Base-by-base conservation (phyloP, 768 basidiomycete species). In the Pholiota molesta region DNA sequence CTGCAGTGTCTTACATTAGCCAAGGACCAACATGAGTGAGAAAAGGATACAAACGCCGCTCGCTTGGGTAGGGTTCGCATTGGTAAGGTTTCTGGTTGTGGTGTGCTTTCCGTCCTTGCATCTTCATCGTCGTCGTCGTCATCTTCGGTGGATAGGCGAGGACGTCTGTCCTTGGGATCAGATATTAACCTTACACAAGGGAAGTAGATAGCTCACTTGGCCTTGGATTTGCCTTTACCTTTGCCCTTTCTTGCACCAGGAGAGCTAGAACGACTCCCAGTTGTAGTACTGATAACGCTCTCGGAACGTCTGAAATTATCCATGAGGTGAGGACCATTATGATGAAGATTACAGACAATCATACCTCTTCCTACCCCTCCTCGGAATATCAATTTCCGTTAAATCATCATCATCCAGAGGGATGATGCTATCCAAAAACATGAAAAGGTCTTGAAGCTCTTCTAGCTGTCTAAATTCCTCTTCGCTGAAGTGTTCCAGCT, bases 401-500 rank as follows among this genome's bases (percentile, higher is more conserved):
- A 79, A 75, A 42, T 88, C 87, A 8, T 82, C 84, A 6, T 87
- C 88, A n/a, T 86, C 87, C 44, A 86, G 73, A 1, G 90, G 87
- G 44, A 90, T 80, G 45, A 93, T 83, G 10, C 86, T 84, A 64
- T 93, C 91, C 71, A 92, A 67, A 70, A 90, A 90, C 51, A 83
- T 79, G 69, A 93, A 93, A 28, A 91, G 68, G 0, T 84, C 81
- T 42, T 85, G 81, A 28, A 91, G 80, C 29, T 84, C 77, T 56
- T 87, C 83, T 3, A 92, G 77, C 58, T 88, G 79, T 61, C 88
- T 77, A 61, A 85, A 87, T 45, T 92, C 89, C 40, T 84, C 88
- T 68, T 92, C 90, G 62, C 81, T 86, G 71, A 93, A 89, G 61
- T 82, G 83, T 62, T 87, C 86, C 13, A 95, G 76, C 66, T 90